Percentiles rank a stretch among this genome's conserved stretches.
Evolutionary conservation across 257 asterid genomes (phyloP).

Genomic region (Penstemon davidsonii): DNA sequence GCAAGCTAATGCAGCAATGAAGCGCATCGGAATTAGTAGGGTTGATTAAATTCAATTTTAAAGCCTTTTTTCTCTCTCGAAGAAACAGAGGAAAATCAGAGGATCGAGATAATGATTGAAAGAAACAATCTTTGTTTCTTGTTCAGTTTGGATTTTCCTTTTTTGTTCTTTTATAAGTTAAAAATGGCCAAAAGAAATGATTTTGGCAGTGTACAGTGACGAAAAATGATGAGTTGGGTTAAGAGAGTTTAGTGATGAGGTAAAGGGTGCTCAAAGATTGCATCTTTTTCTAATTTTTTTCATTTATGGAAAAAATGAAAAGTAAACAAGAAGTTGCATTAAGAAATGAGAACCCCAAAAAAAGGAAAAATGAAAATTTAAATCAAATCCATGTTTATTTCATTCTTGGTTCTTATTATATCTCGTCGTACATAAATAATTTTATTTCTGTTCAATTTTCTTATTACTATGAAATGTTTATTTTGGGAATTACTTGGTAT

Average conservation of each 20-base stretch:
- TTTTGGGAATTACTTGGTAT: background rate
- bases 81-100: background rate
- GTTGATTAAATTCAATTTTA: slow-evolving; percentile 29
- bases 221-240: background rate
- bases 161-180: background rate
- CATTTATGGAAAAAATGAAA: background rate
- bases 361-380: background rate
- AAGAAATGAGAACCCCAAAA: slow-evolving; percentile 6
- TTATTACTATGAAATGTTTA: background rate
- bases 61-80: background rate
- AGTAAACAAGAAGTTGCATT: background rate
- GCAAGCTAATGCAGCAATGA: slow-evolving; percentile 46
- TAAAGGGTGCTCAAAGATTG: background rate
- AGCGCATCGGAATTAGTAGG: slow-evolving; percentile 51
- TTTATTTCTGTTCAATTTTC: background rate
- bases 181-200: slow-evolving; percentile 23
- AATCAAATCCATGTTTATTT: background rate
- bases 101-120: background rate
- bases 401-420: background rate
- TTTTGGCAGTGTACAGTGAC: slow-evolving; percentile 42
- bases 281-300: slow-evolving; percentile 1
- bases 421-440: background rate
- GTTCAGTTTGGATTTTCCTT: slow-evolving; percentile 11
- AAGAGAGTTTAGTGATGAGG: background rate
- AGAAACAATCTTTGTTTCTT: slow-evolving; percentile 49